Conservation (phyloP, 2,329 filamentous ascomycete genomes). For the Tympanopsis confertula region DNA sequence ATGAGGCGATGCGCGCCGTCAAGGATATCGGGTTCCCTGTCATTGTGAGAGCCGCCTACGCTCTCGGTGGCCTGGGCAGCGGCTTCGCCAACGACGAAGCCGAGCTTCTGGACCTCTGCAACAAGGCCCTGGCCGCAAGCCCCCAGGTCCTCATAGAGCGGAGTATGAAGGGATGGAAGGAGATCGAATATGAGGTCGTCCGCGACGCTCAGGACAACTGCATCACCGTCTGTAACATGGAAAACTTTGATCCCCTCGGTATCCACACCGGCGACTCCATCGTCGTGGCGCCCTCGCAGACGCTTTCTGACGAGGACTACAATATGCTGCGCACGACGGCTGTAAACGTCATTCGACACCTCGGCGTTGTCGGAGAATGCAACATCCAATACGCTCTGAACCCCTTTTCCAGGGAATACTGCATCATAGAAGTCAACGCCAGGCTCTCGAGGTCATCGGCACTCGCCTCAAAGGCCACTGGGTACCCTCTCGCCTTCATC, state of each 20-base stretch:
- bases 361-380: conserved; percentile 95
- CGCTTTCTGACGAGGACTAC: conserved; percentile 94
- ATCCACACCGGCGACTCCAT: conserved; percentile 99
- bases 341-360: conserved; percentile 95
- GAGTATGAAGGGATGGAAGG: conserved; percentile 98
- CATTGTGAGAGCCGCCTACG: conserved; percentile 94
- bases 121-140: conserved; percentile 80
- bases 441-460: conserved; percentile 95
- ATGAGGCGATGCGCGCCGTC: conserved; percentile 77
- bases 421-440: conserved; percentile 97
- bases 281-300: conserved; percentile 93
- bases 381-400: conserved; percentile 97
- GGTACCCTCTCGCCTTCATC: conserved; percentile 92
- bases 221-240: conserved; percentile 98
- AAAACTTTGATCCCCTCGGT: conserved; percentile 95
- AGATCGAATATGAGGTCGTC: conserved; percentile 96
- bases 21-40: conserved; percentile 88
- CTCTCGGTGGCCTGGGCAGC: conserved; percentile 87
- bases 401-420: conserved; percentile 92
- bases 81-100: conserved; percentile 91
- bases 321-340: conserved; percentile 97
- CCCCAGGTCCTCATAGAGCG: conserved; percentile 98
- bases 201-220: conserved; percentile 97
- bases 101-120: conserved; percentile 86
- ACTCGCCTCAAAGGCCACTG: conserved; percentile 92